Conservation (phyloP, 345 rosid genomes). For the Eutrema japonicum region DNA sequence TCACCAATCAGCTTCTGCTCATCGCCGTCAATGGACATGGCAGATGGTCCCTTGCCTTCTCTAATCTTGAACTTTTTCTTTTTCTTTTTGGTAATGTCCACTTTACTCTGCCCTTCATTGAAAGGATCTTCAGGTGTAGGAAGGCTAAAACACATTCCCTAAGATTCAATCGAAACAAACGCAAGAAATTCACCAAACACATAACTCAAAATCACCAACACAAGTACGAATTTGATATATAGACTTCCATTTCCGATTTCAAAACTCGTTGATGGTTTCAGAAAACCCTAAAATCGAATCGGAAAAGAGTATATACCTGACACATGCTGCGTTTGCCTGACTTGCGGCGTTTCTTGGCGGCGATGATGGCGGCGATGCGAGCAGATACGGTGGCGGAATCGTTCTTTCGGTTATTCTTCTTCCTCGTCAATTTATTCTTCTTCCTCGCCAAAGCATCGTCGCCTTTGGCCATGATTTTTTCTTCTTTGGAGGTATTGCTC, state of each 20-base stretch:
- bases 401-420: conserved; percentile 53
- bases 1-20: conserved; percentile 34
- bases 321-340: conserved; percentile 77
- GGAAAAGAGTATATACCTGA: conserved; percentile 51
- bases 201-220: neutral
- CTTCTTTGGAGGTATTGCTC: neutral
- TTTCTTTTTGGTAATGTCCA: conserved; percentile 38
- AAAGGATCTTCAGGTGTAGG: conserved; percentile 80
- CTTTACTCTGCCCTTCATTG: conserved; percentile 64
- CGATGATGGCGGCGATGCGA: conserved; percentile 80
- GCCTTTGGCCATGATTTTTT: conserved; percentile 62
- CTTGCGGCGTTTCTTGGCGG: conserved; percentile 86
- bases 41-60: conserved; percentile 36
- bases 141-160: conserved; percentile 97
- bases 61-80: conserved; percentile 38
- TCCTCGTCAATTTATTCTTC: conserved; percentile 67
- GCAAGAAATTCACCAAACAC: no score
- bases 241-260: neutral
- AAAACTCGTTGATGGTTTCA: neutral
- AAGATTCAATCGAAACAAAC: conserved; percentile 8
- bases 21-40: conserved; percentile 24
- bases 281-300: neutral
- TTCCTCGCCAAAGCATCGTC: conserved; percentile 63
- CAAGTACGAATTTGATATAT: neutral
- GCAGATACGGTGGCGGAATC: conserved; percentile 64